These are phyloP conservation scores for Leccinum holopus DNA, from an alignment of 1,284 basidiomycete species.

Conservation along the genomic window DNA sequence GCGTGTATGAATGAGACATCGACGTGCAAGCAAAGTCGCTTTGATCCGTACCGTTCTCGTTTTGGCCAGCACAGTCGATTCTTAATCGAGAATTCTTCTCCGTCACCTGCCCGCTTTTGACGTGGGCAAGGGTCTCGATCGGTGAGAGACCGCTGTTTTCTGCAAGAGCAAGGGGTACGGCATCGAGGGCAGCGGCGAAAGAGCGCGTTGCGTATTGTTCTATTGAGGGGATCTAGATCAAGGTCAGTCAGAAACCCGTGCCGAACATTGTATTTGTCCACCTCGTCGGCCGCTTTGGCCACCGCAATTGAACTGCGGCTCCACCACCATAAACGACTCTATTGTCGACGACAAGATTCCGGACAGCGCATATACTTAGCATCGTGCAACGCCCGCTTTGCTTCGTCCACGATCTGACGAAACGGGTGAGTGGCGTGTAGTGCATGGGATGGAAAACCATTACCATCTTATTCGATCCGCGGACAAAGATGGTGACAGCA, in stretches of 20 bases:
- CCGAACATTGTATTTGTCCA: slow-evolving; percentile 34
- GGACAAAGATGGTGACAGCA: slow-evolving; percentile 96
- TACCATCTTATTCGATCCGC: slow-evolving; percentile 99
- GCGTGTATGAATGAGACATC: slow-evolving; percentile 1
- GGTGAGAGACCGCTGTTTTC: slow-evolving; percentile 97
- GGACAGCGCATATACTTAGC: slow-evolving; percentile 88
- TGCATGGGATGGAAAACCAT: slow-evolving; percentile 17
- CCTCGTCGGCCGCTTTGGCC: slow-evolving; percentile 90
- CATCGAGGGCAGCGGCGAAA: slow-evolving; percentile 91
- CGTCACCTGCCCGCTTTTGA: slow-evolving; percentile 91
- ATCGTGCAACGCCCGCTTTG: slow-evolving; percentile 96
- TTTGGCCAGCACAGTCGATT: slow-evolving; percentile 89
- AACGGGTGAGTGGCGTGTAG: not conserved
- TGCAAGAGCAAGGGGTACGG: slow-evolving; percentile 91
- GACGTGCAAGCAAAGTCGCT: not conserved
- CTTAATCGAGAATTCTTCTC: slow-evolving; percentile 86
- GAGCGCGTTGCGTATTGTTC: slow-evolving; percentile 99
- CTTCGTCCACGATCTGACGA: slow-evolving; percentile 93
- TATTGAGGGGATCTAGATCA: slow-evolving; percentile 81
- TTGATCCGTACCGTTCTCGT: slow-evolving; percentile 76
- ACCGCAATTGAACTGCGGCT: slow-evolving; percentile 93
- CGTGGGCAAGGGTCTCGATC: slow-evolving; percentile 93
- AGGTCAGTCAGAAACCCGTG: not conserved
- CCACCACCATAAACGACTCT: slow-evolving; percentile 98
- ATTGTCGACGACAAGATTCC: slow-evolving; percentile 94